These are phyloP conservation scores for Pseudohalonectria lignicola DNA, from an alignment of 2,329 filamentous ascomycete species.

Conservation along the genomic window DNA sequence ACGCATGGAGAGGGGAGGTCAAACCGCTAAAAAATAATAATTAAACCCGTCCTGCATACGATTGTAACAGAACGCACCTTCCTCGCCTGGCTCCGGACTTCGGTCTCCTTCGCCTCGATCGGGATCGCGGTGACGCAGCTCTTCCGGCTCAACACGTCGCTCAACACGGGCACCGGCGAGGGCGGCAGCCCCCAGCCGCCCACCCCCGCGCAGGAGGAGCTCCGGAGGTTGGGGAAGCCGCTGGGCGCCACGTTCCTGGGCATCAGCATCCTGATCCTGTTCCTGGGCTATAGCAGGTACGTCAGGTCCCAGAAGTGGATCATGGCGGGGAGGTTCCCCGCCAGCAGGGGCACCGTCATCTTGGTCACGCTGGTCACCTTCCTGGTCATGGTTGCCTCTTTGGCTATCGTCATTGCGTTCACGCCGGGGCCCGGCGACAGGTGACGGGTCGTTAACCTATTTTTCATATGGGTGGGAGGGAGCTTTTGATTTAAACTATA, in stretches of 20 bases:
- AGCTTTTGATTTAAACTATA: too few relatives aligned
- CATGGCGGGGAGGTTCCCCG: slow-evolving; percentile 68
- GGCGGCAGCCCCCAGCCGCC: slow-evolving; percentile 12
- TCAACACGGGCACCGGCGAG: slow-evolving; percentile 23
- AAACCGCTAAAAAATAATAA: too few relatives aligned
- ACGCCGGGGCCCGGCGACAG: not conserved
- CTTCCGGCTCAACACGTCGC: slow-evolving; percentile 67
- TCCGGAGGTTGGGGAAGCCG: slow-evolving; percentile 59
- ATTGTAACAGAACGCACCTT: slow-evolving; percentile 62
- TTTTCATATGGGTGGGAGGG: not conserved
- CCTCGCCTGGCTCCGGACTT: slow-evolving; percentile 75
- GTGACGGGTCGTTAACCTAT: too few relatives aligned
- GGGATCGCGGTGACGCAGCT: slow-evolving; percentile 77
- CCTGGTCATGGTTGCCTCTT: slow-evolving; percentile 47
- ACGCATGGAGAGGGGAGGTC: too few relatives aligned
- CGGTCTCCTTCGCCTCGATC: slow-evolving; percentile 70
- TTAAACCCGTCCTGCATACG: too few relatives aligned
- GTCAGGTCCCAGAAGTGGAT: slow-evolving; percentile 72
- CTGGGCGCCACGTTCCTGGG: slow-evolving; percentile 67
- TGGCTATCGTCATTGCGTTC: slow-evolving; percentile 41
- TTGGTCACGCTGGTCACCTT: slow-evolving; percentile 52
- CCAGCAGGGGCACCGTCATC: slow-evolving; percentile 64
- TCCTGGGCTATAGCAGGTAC: slow-evolving; percentile 70
- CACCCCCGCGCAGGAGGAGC: slow-evolving; percentile 6
- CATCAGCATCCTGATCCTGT: slow-evolving; percentile 63